These are phyloP conservation scores for Curvularia spicifera DNA, from an alignment of 2,329 filamentous ascomycete genomes.

Conservation along the genomic window DNA sequence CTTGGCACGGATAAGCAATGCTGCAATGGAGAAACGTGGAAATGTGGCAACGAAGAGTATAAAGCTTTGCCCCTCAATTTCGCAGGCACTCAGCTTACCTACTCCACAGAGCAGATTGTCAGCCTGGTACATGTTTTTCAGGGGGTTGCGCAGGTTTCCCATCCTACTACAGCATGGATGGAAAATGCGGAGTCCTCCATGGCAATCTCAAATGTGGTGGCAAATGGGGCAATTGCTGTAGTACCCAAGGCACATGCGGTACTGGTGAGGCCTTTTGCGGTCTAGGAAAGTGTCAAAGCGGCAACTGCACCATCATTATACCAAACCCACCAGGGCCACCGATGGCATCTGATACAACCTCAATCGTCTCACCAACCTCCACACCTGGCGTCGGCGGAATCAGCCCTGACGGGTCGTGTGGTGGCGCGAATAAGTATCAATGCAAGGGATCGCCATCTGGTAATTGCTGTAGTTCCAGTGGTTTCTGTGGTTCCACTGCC, in stretches of 20 bases:
- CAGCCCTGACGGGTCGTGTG: no score
- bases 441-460: no score
- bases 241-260: not conserved
- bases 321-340: conserved; percentile 1
- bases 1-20: conserved; percentile 31
- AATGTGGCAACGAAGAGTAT: conserved; percentile 7
- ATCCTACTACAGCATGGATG: not conserved
- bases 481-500: no score
- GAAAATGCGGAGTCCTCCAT: not conserved
- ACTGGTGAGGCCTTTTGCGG: conserved; percentile 20
- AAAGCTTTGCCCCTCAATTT: conserved; percentile 5
- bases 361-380: not conserved
- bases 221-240: not conserved
- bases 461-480: no score
- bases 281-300: conserved; percentile 14
- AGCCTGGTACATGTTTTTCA: not conserved
- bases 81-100: not conserved
- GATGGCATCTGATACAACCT: not conserved
- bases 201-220: not conserved
- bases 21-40: conserved; percentile 18
- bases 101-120: not conserved
- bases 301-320: conserved; percentile 18
- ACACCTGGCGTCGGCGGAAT: no score
- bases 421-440: no score
- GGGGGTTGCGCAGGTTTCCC: not conserved